phyloP scores from a whole-genome alignment of 2,329 filamentous ascomycete genomes.

The Ceratocystis huliohia region DNA sequence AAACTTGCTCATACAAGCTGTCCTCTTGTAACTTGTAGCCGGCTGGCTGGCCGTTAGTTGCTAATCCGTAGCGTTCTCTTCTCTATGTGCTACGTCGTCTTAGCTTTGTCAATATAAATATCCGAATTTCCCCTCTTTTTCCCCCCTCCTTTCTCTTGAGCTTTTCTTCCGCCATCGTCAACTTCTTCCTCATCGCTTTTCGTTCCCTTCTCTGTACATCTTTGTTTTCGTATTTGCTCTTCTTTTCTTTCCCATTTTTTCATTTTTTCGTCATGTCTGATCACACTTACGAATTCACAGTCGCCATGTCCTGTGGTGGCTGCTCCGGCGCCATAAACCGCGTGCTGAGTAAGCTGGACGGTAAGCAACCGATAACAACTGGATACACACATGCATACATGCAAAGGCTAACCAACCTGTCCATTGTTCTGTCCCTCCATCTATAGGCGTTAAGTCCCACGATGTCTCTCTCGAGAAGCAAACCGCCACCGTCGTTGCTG shows the following conservation, averaged over 20 bases:
- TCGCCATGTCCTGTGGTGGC: conserved; percentile 87
- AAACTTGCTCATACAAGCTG: not conserved
- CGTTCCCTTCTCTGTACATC: conserved; percentile 2
- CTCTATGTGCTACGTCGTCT: not conserved
- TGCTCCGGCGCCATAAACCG: conserved; percentile 91
- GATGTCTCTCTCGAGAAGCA: conserved; percentile 79
- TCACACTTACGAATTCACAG: conserved; percentile 90
- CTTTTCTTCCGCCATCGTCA: not conserved
- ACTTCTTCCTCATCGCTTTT: not conserved
- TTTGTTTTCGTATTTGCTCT: conserved; percentile 10
- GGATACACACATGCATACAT: not conserved
- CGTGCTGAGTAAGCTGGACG: conserved; percentile 82
- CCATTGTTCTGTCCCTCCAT: not conserved
- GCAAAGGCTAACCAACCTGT: conserved; percentile 1
- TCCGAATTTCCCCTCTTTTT: conserved; percentile 2
- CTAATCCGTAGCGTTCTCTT: not conserved
- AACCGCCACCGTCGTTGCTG: conserved; percentile 63
- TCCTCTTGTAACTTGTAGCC: not conserved
- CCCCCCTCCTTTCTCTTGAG: not conserved
- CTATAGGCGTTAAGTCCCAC: conserved; percentile 68
- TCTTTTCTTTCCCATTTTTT: conserved; percentile 10
- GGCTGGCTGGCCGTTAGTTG: not conserved
- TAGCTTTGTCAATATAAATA: conserved; percentile 3
- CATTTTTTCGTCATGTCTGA: conserved; percentile 44
- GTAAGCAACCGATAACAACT: conserved; percentile 37